Percentiles rank a stretch among this genome's conserved stretches.
These are phyloP conservation scores for Allium cepa DNA, from an alignment of 106 monocot species.

Conservation along the genomic window DNA sequence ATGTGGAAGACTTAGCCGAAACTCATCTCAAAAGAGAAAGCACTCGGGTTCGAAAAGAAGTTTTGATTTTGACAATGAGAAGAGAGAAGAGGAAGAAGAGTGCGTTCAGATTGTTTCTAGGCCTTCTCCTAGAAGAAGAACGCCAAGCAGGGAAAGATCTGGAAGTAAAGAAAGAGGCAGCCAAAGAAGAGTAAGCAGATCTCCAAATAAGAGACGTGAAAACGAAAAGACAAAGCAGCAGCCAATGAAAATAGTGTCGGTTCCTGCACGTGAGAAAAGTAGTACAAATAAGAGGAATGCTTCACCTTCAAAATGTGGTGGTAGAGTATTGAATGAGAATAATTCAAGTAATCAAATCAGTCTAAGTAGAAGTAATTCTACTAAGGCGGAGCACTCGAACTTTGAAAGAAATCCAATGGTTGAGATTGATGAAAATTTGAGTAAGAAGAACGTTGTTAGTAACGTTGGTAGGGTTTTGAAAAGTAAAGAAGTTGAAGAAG, in stretches of 20 bases:
- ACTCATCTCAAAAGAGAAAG: constrained; percentile 61
- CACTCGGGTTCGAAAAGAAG: constrained; percentile 79
- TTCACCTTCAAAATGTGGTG: constrained; percentile 29
- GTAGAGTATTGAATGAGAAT: constrained; percentile 39
- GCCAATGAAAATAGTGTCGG: constrained; percentile 79
- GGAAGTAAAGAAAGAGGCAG: constrained; percentile 50
- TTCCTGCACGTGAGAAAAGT: constrained; percentile 65
- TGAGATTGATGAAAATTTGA: constrained; percentile 65
- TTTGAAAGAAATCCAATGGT: constrained; percentile 71
- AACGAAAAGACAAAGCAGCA: constrained; percentile 25
- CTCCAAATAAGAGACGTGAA: constrained; percentile 67
- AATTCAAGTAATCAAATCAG: neutral
- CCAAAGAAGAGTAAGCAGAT: constrained; percentile 56
- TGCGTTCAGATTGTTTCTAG: constrained; percentile 27
- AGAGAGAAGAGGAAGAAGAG: constrained; percentile 32
- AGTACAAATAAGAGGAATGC: neutral
- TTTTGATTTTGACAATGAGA: constrained; percentile 74
- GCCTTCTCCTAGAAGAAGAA: constrained; percentile 58
- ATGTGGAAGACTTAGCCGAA: constrained; percentile 94
- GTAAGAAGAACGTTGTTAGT: constrained; percentile 19
- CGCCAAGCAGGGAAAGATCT: constrained; percentile 60
- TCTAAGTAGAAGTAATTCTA: constrained; percentile 74
- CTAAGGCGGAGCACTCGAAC: constrained; percentile 81
- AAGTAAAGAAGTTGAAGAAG: constrained; percentile 6
- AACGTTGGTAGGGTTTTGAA: constrained; percentile 18